phyloP scores from a whole-genome alignment of 1,284 basidiomycete genomes.

The Meira nashicola region DNA sequence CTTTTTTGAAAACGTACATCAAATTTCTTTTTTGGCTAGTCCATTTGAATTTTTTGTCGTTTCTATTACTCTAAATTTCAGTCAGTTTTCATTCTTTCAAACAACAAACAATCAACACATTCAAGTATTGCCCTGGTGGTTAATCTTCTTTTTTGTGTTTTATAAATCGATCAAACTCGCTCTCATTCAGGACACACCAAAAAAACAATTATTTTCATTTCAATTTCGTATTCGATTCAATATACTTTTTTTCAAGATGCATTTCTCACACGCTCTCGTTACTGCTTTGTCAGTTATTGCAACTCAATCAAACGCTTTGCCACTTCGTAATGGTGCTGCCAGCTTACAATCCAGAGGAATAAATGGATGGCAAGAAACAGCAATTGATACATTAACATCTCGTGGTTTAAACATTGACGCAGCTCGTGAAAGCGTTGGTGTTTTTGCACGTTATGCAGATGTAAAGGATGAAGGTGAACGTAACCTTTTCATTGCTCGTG shows the following conservation, averaged over 20 bases:
- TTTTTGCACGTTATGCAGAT: slow-evolving; percentile 8
- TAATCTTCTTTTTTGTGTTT: too few species aligned
- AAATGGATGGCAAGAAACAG: slow-evolving; percentile 19
- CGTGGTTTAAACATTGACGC: slow-evolving; percentile 10
- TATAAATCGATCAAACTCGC: too few species aligned
- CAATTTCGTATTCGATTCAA: background rate
- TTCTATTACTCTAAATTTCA: background rate
- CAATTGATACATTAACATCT: slow-evolving; percentile 14
- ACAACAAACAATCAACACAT: background rate
- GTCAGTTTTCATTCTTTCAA: background rate
- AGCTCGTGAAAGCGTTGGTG: slow-evolving; percentile 3
- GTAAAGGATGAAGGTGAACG: slow-evolving; percentile 15
- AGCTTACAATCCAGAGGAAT: slow-evolving; percentile 7
- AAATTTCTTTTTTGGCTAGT: too few species aligned
- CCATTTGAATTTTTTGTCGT: too few species aligned
- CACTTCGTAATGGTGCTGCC: background rate
- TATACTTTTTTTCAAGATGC: slow-evolving; percentile 17
- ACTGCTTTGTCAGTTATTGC: slow-evolving; percentile 31
- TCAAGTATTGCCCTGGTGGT: too few species aligned
- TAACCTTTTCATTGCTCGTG: slow-evolving; percentile 22
- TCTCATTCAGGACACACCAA: too few species aligned
- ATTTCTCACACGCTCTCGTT: slow-evolving; percentile 32
- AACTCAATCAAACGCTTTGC: slow-evolving; percentile 13
- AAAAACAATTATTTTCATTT: too few species aligned
- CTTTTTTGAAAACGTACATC: too few species aligned